phyloP scores from a whole-genome alignment of 768 basidiomycete genomes.

The Imleria badia region DNA sequence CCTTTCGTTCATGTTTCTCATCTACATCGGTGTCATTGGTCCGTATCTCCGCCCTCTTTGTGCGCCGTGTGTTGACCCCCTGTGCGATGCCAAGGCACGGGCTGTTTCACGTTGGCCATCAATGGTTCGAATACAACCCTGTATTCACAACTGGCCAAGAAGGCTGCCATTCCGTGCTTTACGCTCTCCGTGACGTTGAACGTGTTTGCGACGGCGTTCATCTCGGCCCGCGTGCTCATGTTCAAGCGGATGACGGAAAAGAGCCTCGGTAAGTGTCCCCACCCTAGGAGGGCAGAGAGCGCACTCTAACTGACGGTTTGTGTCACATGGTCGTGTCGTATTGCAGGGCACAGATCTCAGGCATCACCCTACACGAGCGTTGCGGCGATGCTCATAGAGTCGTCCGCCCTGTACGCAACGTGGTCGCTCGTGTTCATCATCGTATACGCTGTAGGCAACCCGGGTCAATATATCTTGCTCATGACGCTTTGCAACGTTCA shows the following conservation, averaged over 20 bases:
- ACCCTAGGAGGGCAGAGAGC: no score
- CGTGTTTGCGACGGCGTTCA: neutral
- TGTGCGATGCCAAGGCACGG: neutral
- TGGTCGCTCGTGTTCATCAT: neutral
- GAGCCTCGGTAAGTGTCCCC: no score
- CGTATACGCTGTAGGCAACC: neutral
- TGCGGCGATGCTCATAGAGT: neutral
- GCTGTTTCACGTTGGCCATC: neutral
- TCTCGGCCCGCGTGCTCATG: neutral
- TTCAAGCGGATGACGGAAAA: no score
- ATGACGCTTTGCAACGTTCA: neutral
- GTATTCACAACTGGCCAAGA: neutral
- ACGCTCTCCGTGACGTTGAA: neutral
- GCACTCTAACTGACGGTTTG: no score
- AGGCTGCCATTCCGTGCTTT: neutral
- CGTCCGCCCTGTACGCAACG: neutral
- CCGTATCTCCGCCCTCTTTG: neutral
- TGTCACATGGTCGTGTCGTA: no score
- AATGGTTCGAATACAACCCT: neutral
- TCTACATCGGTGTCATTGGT: neutral
- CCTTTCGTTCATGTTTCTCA: neutral
- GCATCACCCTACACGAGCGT: neutral
- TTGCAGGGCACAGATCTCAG: no score
- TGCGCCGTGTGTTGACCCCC: neutral
- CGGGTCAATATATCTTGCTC: neutral